Percentiles rank a stretch among this genome's conserved stretches.
Conservation (phyloP, 2,329 filamentous ascomycete species). For the Macroventuria anomochaeta region DNA sequence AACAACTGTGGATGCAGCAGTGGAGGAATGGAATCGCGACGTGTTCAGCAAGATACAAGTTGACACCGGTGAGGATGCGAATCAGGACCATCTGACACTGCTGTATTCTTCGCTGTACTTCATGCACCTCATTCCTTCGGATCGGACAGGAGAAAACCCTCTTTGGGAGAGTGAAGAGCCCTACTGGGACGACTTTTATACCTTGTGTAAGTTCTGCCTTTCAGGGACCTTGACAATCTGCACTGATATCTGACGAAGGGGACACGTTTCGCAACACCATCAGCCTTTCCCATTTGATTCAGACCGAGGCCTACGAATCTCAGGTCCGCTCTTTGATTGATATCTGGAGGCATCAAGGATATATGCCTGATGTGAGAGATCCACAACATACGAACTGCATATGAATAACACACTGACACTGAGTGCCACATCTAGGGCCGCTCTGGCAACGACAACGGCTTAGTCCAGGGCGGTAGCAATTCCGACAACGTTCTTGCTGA, state of each 20-base stretch:
- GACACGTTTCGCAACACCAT: constrained; percentile 69
- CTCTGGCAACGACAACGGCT: constrained; percentile 71
- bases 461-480: constrained; percentile 72
- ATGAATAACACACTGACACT: background rate
- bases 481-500: constrained; percentile 75
- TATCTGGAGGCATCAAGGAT: constrained; percentile 69
- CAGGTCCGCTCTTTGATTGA: constrained; percentile 71
- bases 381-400: background rate
- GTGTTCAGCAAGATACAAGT: constrained; percentile 66
- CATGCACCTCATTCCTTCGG: constrained; percentile 71
- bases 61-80: constrained; percentile 59
- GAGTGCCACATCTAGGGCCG: constrained; percentile 44
- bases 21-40: constrained; percentile 53
- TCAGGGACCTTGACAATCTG: constrained; percentile 53
- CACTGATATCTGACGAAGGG: too few relatives aligned
- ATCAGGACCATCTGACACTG: constrained; percentile 60
- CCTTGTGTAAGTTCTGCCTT: constrained; percentile 57
- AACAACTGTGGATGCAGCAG: constrained; percentile 47
- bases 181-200: constrained; percentile 75
- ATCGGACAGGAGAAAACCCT: constrained; percentile 75
- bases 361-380: constrained; percentile 62
- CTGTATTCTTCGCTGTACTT: constrained; percentile 74
- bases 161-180: constrained; percentile 69
- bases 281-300: constrained; percentile 66
- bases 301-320: constrained; percentile 68